Evolutionary conservation across 306 rosid genomes (phyloP), one percentile per base, ranked within the genome.

Genomic region (Gleditsia sinensis): DNA sequence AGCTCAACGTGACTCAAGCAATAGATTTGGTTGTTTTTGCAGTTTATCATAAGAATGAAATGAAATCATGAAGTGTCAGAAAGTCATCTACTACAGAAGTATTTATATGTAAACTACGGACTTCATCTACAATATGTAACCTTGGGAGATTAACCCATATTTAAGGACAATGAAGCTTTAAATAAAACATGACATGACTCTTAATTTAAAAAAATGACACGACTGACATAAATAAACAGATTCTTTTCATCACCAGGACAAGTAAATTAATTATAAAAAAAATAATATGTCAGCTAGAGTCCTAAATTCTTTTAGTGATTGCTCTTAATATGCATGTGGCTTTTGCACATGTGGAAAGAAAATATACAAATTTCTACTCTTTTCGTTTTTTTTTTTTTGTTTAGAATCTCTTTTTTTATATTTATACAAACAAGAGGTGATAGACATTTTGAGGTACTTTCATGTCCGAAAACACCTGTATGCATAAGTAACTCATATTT

Each of bases 231-330:
- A 11, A 8, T 3, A 9, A 66, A 28, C 34, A 32, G 59, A 36
- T 50, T 16, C 53, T 61, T 55, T 66, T 59, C 65, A 63, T 34
- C 57, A 60, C 42, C 30, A 66, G 69, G 59, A 37, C 20, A 49
- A 19, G 48, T 33, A 68, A 78, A 61, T 28, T 11, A 74, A 7
- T 30, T 5, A 51, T 48, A 16, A 37, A 25, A 27, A 5, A 30
- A 4, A n/a, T n/a, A n/a, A n/a, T 1, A 19, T 43, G 69, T 43
- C 69, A 60, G 37, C 62, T 9, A 24, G 40, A 28, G 48, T 74
- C 25, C 80, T 4, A 51, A 45, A 66, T 5, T 1, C 16, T 16
- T 46, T 43, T 45, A 36, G 13, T 24, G 43, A 55, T 60, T 50
- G 32, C 13, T 58, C 55, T 10, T 57, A 27, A 32, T 33, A 12